phyloP scores from a whole-genome alignment of 2,329 filamentous ascomycete genomes.

The Thyridium curvatum region DNA sequence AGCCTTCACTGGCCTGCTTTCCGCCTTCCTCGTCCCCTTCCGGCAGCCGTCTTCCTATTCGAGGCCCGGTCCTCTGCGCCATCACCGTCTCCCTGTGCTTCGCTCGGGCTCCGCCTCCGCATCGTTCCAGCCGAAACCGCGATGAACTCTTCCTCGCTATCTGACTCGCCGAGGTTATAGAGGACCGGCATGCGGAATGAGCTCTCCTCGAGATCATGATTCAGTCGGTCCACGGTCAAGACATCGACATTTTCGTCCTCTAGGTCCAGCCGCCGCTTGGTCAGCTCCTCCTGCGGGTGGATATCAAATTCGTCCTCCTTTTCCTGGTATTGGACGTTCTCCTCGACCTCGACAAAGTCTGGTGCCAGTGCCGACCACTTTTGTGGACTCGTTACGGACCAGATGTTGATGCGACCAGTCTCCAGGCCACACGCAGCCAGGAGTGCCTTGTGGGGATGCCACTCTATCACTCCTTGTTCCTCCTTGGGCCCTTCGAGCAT shows the following conservation, averaged over 20 bases:
- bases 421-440: slow-evolving; percentile 90
- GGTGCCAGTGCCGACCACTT: slow-evolving; percentile 96
- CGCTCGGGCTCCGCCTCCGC: slow-evolving; percentile 75
- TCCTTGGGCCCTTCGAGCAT: slow-evolving; percentile 96
- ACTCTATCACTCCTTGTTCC: slow-evolving; percentile 93
- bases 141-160: slow-evolving; percentile 86
- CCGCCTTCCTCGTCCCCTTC: slow-evolving; percentile 34
- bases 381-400: slow-evolving; percentile 92
- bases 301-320: slow-evolving; percentile 97
- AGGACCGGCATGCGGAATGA: slow-evolving; percentile 85
- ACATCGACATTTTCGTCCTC: slow-evolving; percentile 95
- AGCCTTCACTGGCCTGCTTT: slow-evolving; percentile 16
- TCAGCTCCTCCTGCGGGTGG: slow-evolving; percentile 88
- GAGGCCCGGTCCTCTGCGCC: slow-evolving; percentile 34
- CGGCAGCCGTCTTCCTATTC: slow-evolving; percentile 33
- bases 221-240: slow-evolving; percentile 64
- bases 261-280: slow-evolving; percentile 80
- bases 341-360: slow-evolving; percentile 95
- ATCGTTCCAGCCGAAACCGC: slow-evolving; percentile 72
- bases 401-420: slow-evolving; percentile 88
- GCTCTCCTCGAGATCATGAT: slow-evolving; percentile 49
- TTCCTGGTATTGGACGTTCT: slow-evolving; percentile 96
- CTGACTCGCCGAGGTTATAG: slow-evolving; percentile 87
- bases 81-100: slow-evolving; percentile 59
- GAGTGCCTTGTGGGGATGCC: slow-evolving; percentile 84